These are phyloP conservation scores for Albugo laibachii DNA, from an alignment of 352 stramenopile species.

Conservation along the genomic window DNA sequence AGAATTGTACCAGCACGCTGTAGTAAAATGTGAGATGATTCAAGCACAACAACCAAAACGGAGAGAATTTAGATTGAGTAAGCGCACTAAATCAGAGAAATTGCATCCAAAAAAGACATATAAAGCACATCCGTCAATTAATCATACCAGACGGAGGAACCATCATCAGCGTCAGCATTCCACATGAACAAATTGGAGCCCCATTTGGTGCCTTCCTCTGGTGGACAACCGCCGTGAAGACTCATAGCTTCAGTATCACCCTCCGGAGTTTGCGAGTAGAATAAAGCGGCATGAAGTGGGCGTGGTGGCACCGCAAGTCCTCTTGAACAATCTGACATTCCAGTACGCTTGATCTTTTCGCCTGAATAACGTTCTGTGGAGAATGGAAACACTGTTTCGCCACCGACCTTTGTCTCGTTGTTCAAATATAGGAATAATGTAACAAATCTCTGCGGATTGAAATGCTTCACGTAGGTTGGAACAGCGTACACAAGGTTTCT, in stretches of 20 bases:
- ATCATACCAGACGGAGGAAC: slow-evolving; percentile 33
- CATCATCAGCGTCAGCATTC: slow-evolving; percentile 66
- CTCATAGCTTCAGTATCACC: slow-evolving; percentile 57
- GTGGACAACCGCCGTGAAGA: slow-evolving; percentile 64
- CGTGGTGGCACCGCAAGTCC: slow-evolving; percentile 51
- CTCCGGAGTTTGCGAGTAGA: slow-evolving; percentile 69
- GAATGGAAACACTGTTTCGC: slow-evolving; percentile 95
- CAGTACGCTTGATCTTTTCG: slow-evolving; percentile 40
- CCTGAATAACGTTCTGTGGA: slow-evolving; percentile 52
- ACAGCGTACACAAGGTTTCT: slow-evolving; percentile 27
- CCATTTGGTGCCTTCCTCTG: slow-evolving; percentile 71
- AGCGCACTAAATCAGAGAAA: too few species aligned
- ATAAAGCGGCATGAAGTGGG: slow-evolving; percentile 55
- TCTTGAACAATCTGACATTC: slow-evolving; percentile 64
- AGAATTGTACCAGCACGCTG: too few species aligned
- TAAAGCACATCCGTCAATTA: too few species aligned
- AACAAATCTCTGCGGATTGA: slow-evolving; percentile 86
- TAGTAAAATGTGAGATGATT: too few species aligned
- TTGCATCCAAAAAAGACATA: too few species aligned
- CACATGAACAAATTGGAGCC: slow-evolving; percentile 78
- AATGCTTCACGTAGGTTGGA: slow-evolving; percentile 46
- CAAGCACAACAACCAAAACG: too few species aligned
- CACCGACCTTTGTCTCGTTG: slow-evolving; percentile 86
- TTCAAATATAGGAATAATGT: slow-evolving; percentile 96
- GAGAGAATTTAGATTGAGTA: too few species aligned